phyloP scores from a whole-genome alignment of 2,329 filamentous ascomycete genomes.

The Fusarium virguliforme region DNA sequence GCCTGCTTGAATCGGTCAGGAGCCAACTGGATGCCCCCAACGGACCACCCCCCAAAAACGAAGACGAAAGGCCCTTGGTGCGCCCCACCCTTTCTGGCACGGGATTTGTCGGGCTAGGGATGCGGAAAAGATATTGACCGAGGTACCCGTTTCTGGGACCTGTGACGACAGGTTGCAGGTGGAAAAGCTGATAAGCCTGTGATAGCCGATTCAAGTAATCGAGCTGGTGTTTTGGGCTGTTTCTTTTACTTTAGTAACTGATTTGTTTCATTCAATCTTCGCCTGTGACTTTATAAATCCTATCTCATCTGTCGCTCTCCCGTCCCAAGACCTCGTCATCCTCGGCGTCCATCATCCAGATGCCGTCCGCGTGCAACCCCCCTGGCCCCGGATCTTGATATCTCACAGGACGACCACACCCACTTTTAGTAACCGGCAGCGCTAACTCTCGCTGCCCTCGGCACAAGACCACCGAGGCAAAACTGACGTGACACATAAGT shows the following conservation, averaged over 20 bases:
- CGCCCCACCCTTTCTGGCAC: slow-evolving; percentile 43
- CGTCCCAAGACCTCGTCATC: slow-evolving; percentile 39
- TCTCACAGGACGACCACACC: slow-evolving; percentile 23
- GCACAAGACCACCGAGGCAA: slow-evolving; percentile 48
- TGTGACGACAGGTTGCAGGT: slow-evolving; percentile 43
- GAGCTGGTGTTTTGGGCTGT: background rate
- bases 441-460: slow-evolving; percentile 33
- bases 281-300: background rate
- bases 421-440: slow-evolving; percentile 44
- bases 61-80: slow-evolving; percentile 12
- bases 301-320: slow-evolving; percentile 6
- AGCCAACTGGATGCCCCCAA: slow-evolving; percentile 31
- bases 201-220: slow-evolving; percentile 17
- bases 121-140: slow-evolving; percentile 46
- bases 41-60: slow-evolving; percentile 32
- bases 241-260: background rate
- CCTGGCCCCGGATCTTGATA: slow-evolving; percentile 10
- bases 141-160: slow-evolving; percentile 17
- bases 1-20: slow-evolving; percentile 41
- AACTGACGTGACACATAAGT: slow-evolving; percentile 10
- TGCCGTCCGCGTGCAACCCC: slow-evolving; percentile 17
- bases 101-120: slow-evolving; percentile 50
- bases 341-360: slow-evolving; percentile 43
- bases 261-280: background rate
- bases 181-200: slow-evolving; percentile 28